Percentiles rank a stretch among this genome's conserved stretches.
Conservation (phyloP, 208 protist species). For the Trichomonas tenax region DNA sequence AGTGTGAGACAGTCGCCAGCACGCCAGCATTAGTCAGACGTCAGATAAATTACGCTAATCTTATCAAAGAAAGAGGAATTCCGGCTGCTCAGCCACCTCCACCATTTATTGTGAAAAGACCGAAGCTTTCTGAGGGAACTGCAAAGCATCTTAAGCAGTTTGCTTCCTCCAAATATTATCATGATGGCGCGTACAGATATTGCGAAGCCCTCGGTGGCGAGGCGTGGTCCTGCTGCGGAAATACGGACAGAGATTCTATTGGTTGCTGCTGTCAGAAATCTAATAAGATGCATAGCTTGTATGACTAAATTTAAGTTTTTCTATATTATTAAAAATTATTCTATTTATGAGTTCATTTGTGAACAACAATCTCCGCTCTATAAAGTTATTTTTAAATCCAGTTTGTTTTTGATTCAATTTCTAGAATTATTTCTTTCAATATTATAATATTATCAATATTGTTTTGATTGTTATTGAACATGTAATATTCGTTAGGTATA, state of each 20-base stretch:
- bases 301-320: background rate
- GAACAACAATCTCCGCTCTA: too few species aligned
- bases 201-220: background rate
- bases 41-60: background rate
- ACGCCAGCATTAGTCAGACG: background rate
- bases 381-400: too few species aligned
- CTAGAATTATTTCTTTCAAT: too few species aligned
- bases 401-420: too few species aligned
- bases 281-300: background rate
- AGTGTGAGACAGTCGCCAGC: background rate
- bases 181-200: background rate
- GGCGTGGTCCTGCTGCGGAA: background rate
- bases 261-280: background rate
- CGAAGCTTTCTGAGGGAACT: background rate
- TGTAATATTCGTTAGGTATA: too few species aligned
- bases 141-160: background rate
- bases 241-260: background rate
- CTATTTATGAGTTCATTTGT: background rate
- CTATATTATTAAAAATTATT: background rate
- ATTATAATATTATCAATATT: too few species aligned
- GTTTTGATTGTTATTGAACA: too few species aligned
- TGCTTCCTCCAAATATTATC: background rate
- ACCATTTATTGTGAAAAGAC: slow-evolving; percentile 13
- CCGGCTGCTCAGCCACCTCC: slow-evolving; percentile 3
- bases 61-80: slow-evolving; percentile 14